Percentiles rank a stretch among this genome's conserved stretches.
These are phyloP conservation scores for Ocimum tenuiflorum DNA, from an alignment of 257 asterid species.

Conservation along the genomic window DNA sequence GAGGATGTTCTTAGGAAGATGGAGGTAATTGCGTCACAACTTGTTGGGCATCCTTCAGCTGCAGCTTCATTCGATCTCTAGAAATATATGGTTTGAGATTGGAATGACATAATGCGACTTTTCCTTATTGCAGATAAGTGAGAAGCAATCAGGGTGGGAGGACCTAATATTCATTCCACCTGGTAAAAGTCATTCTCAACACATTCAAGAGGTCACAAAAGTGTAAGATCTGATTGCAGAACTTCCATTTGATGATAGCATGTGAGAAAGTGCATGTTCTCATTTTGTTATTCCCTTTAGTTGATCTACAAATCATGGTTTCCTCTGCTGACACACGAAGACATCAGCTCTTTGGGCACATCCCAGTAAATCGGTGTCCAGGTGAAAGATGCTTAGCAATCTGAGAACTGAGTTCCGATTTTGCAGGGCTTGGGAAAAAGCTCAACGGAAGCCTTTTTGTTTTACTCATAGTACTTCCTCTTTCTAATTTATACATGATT, in stretches of 20 bases:
- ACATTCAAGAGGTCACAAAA: conserved; percentile 64
- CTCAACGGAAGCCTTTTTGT: no score
- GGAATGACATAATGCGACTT: background rate
- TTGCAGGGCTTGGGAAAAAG: background rate
- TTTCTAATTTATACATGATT: background rate
- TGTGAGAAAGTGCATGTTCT: background rate
- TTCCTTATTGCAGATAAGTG: conserved; percentile 45
- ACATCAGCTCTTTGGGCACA: background rate
- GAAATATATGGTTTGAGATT: background rate
- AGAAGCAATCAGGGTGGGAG: conserved; percentile 81
- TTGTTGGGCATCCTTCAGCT: background rate
- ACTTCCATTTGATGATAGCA: background rate
- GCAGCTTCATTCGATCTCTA: background rate
- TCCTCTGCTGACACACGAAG: background rate
- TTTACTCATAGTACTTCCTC: background rate
- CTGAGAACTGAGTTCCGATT: conserved; percentile 2
- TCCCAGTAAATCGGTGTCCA: background rate
- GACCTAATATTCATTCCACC: conserved; percentile 89
- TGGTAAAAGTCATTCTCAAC: conserved; percentile 87
- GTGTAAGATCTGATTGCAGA: conserved; percentile 22
- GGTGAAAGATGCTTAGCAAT: background rate
- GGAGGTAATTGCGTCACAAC: conserved; percentile 50
- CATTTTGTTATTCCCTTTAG: background rate
- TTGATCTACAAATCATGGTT: conserved; percentile 2
- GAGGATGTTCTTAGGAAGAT: conserved; percentile 91